These are phyloP conservation scores for Cytospora mali DNA, from an alignment of 2,329 filamentous ascomycete species.

Conservation along the genomic window DNA sequence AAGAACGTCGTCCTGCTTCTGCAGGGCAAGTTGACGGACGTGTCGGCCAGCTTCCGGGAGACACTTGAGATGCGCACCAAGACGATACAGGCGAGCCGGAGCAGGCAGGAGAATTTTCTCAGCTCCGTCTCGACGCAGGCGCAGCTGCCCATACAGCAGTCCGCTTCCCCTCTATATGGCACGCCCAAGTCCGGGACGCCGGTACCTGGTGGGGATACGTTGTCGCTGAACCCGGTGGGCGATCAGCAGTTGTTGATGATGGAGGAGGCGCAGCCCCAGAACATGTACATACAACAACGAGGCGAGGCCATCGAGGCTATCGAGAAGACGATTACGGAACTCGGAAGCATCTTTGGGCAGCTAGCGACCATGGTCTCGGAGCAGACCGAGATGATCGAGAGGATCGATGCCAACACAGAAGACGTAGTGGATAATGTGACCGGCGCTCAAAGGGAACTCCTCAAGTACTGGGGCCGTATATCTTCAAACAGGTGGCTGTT, in stretches of 20 bases:
- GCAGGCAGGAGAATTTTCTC: constrained; percentile 94
- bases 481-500: constrained; percentile 92
- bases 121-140: constrained; percentile 82
- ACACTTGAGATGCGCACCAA: constrained; percentile 94
- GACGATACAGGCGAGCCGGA: constrained; percentile 93
- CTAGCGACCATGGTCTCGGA: constrained; percentile 96
- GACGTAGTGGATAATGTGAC: constrained; percentile 99
- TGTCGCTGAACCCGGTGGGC: constrained; percentile 79
- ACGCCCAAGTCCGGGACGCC: constrained; percentile 70
- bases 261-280: constrained; percentile 86
- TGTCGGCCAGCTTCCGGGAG: constrained; percentile 95
- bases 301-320: constrained; percentile 97
- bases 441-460: constrained; percentile 88
- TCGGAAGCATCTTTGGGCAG: constrained; percentile 91
- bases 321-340: constrained; percentile 89
- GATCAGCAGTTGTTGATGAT: constrained; percentile 90
- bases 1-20: constrained; percentile 94
- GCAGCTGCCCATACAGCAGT: constrained; percentile 69
- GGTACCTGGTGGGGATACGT: constrained; percentile 70
- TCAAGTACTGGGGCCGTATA: constrained; percentile 96
- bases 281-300: constrained; percentile 88
- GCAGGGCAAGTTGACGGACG: constrained; percentile 88
- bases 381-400: constrained; percentile 95
- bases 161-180: constrained; percentile 84
- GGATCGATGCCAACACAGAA: constrained; percentile 96